Evolutionary conservation across 805 yeast species (phyloP), one percentile per base, ranked within the genome.

Genomic region (Myxozyma neglecta): DNA sequence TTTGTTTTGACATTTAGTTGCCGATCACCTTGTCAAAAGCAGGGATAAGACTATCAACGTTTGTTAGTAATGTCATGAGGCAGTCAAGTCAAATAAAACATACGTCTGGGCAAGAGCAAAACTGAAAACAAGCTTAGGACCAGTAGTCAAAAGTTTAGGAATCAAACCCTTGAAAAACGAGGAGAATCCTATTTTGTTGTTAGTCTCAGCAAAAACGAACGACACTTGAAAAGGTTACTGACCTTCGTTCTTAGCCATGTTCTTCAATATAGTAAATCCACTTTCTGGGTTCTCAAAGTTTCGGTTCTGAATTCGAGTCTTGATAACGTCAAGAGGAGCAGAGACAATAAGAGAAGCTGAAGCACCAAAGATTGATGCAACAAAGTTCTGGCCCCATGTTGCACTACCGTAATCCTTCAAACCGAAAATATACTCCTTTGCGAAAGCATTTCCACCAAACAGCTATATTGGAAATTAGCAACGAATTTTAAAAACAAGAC

Each of bases 371-470:
- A 93, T 91, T 9, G 98, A 93, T 29, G 98, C 89, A 61, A 93
- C 82, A 71, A 94, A 92, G 81, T 94, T 94, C 79, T 94, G 97
- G 53, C 83, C 70, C 97, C 97, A 93, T 16, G 98, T 88, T 47
- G 99, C 99, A 65, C 85, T 76, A 39, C 92, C 81, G 80, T 94
- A 91, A 78, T 94, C 99, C 69, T 80, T 73, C 71, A 94, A 82
- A 14, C 92, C 92, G 70, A 90, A 85, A 63, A 94, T 84, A 79
- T 90, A 94, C 79, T 94, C 99, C 79, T 94, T 94, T 64, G 99
- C 98, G 74, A 94, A 94, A 14, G 99, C 97, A 73, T 93, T 91
- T 78, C 98, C 99, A 70, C 99, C 99, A 70, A 94, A 94, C 60
- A 94, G 81, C 63, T 63, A 29, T 29, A 46, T 29, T 9, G 29